A percentile compares a stretch with the other conserved stretches of the same genome.
Evolutionary conservation across 805 yeast genomes (phyloP).

Genomic region (Ogataea henricii): DNA sequence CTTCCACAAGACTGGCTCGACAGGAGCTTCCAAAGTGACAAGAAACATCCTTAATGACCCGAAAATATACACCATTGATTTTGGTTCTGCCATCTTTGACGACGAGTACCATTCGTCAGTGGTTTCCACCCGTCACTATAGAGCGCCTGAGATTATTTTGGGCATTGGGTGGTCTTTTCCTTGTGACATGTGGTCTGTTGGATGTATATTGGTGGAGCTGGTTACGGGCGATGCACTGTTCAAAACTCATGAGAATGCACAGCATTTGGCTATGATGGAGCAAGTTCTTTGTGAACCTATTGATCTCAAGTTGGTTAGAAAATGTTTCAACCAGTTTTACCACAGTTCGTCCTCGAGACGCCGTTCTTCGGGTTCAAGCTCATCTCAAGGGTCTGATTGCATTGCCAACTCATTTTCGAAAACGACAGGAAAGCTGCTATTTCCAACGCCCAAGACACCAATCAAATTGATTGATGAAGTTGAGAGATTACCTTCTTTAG

Average conservation of each 20-base stretch:
- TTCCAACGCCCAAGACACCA: slow-evolving; percentile 40
- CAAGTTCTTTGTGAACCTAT: slow-evolving; percentile 62
- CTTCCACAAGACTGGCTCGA: slow-evolving; percentile 30
- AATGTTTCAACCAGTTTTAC: slow-evolving; percentile 32
- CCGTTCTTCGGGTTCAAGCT: slow-evolving; percentile 12
- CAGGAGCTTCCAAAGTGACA: slow-evolving; percentile 3
- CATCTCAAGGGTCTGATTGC: slow-evolving; percentile 18
- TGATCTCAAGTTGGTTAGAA: slow-evolving; percentile 38
- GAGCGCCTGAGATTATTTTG: slow-evolving; percentile 95
- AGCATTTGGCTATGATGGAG: slow-evolving; percentile 95
- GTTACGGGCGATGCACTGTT: slow-evolving; percentile 93
- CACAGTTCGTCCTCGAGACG: slow-evolving; percentile 20
- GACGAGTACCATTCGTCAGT: slow-evolving; percentile 92
- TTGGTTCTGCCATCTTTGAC: slow-evolving; percentile 93
- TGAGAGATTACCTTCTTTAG: slow-evolving; percentile 31
- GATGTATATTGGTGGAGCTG: slow-evolving; percentile 88
- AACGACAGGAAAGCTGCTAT: slow-evolving; percentile 32
- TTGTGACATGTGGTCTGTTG: slow-evolving; percentile 96
- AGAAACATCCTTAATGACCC: slow-evolving; percentile 69
- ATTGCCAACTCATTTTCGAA: slow-evolving; percentile 35
- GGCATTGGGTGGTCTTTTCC: slow-evolving; percentile 98
- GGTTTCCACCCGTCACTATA: slow-evolving; percentile 92
- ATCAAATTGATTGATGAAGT: slow-evolving; percentile 40
- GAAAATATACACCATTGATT: slow-evolving; percentile 85
- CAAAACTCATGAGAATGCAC: slow-evolving; percentile 91